Percentiles rank a stretch among this genome's conserved stretches.
phyloP scores from a whole-genome alignment of 2,329 filamentous ascomycete species.

The Penicillium sp. region DNA sequence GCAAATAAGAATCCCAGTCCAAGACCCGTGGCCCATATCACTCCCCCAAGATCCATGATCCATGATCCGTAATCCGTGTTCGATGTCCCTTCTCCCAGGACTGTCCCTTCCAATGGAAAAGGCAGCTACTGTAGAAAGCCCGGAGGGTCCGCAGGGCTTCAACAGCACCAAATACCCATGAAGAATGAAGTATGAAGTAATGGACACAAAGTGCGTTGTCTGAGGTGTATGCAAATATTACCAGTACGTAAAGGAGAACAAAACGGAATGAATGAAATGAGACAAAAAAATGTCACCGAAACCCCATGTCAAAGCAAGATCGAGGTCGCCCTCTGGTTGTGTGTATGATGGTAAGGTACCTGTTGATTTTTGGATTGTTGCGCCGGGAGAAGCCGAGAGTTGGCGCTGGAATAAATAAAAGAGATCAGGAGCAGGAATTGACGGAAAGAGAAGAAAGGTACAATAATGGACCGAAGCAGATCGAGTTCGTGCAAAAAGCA shows the following conservation, averaged over 20 bases:
- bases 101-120: neutral
- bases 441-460: neutral
- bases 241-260: constrained; percentile 7
- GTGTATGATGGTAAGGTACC: constrained; percentile 15
- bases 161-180: neutral
- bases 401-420: neutral
- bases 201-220: constrained; percentile 2
- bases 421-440: neutral
- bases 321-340: constrained; percentile 30
- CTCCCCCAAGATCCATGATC: neutral
- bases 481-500: constrained; percentile 1
- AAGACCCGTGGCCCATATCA: constrained; percentile 1
- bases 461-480: neutral
- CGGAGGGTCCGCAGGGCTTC: too few relatives aligned
- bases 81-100: constrained; percentile 17
- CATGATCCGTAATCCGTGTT: constrained; percentile 8
- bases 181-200: neutral
- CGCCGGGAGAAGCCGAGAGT: neutral
- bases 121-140: too few relatives aligned
- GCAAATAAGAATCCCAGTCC: neutral
- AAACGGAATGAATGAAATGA: neutral
- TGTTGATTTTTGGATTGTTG: constrained; percentile 13
- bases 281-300: neutral
- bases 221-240: constrained; percentile 5
- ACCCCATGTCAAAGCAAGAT: constrained; percentile 21